A percentile compares a stretch with the other conserved stretches of the same genome.
These are phyloP conservation scores for Microsporum canis DNA, from an alignment of 2,329 filamentous ascomycete species.

Conservation along the genomic window DNA sequence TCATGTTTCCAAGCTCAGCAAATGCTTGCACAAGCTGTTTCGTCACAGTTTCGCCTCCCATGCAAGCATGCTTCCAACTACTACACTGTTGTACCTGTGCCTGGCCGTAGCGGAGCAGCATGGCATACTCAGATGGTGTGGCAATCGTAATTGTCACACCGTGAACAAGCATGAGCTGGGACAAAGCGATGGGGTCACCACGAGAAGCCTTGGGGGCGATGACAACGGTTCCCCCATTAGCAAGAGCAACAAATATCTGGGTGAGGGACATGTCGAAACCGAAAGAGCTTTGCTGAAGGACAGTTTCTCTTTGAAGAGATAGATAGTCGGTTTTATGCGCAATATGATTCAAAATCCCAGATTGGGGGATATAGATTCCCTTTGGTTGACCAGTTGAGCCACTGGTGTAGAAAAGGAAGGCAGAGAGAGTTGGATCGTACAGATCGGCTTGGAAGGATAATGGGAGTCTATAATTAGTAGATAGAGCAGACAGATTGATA, in stretches of 20 bases:
- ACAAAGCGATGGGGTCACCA: constrained; percentile 14
- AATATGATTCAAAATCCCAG: constrained; percentile 16
- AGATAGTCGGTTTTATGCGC: constrained; percentile 8
- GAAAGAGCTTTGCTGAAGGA: constrained; percentile 15
- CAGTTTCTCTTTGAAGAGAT: constrained; percentile 5
- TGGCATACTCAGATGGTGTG: constrained; percentile 18
- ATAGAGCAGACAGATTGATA: no score
- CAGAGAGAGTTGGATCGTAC: constrained; percentile 10
- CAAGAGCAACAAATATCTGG: constrained; percentile 16
- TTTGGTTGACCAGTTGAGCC: constrained; percentile 30
- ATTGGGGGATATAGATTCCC: constrained; percentile 27
- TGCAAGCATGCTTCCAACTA: constrained; percentile 14
- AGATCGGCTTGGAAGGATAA: background rate
- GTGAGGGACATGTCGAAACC: constrained; percentile 13
- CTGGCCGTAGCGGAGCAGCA: constrained; percentile 12
- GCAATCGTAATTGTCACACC: constrained; percentile 15
- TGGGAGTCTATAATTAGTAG: no score
- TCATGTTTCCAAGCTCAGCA: background rate
- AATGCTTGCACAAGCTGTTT: constrained; percentile 9
- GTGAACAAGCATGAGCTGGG: constrained; percentile 12
- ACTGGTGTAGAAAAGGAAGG: constrained; percentile 26
- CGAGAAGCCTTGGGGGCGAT: constrained; percentile 12
- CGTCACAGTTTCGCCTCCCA: constrained; percentile 15
- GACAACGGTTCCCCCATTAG: constrained; percentile 15
- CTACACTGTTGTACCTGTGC: constrained; percentile 8